Base-by-base conservation (phyloP, 2,329 filamentous ascomycete species). In the Colletotrichum echinochloae region DNA sequence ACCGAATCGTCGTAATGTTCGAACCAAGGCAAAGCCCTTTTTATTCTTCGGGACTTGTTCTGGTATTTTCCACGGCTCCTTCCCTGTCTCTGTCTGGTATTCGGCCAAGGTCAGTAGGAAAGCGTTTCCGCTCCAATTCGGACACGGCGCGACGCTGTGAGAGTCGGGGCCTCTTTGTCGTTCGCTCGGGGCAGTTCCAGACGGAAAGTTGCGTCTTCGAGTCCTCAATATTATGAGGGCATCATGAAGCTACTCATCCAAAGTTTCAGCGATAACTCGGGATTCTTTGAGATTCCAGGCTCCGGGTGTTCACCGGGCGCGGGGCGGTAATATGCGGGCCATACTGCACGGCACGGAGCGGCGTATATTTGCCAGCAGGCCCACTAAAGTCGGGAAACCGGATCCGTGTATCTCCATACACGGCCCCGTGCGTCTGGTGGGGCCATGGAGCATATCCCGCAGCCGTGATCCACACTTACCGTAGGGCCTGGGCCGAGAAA, bases 361-460 rank as follows among this genome's bases (percentile, higher is more conserved):
- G 52, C 33, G 12, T 11, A 26, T 3, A 3, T 6, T 1, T 6
- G 9, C 26, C 20, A 3, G 5, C 3, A 1, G 11, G 2, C 3
- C 52, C 52, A 55, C 12, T 16, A 2, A 0, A 5, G 3, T 16
- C 4, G 2, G 8, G 1, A 1, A 0, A 18, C 5, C 33, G 52
- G 52, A 26, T 18, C 6, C 33, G n/a, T 11, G 41, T 44, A 4
- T 8, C 41, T 44, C 41, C 20, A 8, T 20, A n/a, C 8, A 2
- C n/a, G 11, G 33, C 41, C 8, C 20, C 41, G n/a, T n/a, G n/a
- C n/a, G n/a, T n/a, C n/a, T n/a, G n/a, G n/a, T n/a, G n/a, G n/a
- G n/a, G n/a, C n/a, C n/a, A n/a, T n/a, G n/a, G n/a, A n/a, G n/a
- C n/a, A n/a, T n/a, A n/a, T n/a, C n/a, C n/a, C n/a, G n/a, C n/a